A percentile compares a stretch with the other conserved stretches of the same genome.
phyloP scores from a whole-genome alignment of 176 grass and related monocot species.

The Aegilops umbellulata region DNA sequence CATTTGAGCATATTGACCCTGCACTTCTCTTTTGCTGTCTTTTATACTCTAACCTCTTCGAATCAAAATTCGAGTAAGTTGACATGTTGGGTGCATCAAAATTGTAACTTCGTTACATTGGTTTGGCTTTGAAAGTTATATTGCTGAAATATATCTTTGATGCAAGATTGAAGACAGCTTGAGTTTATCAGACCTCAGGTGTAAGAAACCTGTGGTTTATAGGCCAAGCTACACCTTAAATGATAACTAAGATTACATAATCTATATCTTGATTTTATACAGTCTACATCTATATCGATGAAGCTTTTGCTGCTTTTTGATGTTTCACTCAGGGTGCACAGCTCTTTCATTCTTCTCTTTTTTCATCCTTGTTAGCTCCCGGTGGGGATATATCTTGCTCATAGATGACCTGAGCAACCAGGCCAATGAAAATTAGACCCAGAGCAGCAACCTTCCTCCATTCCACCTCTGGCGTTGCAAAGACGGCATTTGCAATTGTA shows the following conservation, averaged over 20 bases:
- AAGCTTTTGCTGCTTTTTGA: conserved; percentile 4
- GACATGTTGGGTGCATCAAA: conserved; percentile 27
- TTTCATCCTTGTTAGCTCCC: conserved; percentile 38
- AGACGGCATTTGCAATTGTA: conserved; percentile 59
- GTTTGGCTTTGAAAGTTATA: conserved; percentile 46
- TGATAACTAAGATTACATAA: not conserved
- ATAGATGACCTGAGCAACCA: conserved; percentile 72
- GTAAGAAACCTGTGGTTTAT: conserved; percentile 77
- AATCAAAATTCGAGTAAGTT: not conserved
- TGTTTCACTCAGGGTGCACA: conserved; percentile 8
- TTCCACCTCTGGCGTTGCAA: conserved; percentile 56
- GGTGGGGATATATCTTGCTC: conserved; percentile 55
- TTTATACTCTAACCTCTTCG: not conserved
- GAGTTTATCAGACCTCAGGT: conserved; percentile 73
- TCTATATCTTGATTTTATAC: conserved; percentile 48
- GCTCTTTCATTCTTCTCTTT: conserved; percentile 40
- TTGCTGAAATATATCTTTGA: conserved; percentile 50
- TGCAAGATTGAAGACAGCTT: conserved; percentile 62
- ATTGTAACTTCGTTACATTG: conserved; percentile 44
- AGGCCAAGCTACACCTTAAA: conserved; percentile 52
- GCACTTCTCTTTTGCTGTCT: not conserved
- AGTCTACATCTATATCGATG: conserved; percentile 29
- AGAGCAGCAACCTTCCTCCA: conserved; percentile 83
- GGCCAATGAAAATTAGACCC: conserved; percentile 74
- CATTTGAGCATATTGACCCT: not conserved